phyloP scores from a whole-genome alignment of 768 basidiomycete genomes.

The Calocera cornea region DNA sequence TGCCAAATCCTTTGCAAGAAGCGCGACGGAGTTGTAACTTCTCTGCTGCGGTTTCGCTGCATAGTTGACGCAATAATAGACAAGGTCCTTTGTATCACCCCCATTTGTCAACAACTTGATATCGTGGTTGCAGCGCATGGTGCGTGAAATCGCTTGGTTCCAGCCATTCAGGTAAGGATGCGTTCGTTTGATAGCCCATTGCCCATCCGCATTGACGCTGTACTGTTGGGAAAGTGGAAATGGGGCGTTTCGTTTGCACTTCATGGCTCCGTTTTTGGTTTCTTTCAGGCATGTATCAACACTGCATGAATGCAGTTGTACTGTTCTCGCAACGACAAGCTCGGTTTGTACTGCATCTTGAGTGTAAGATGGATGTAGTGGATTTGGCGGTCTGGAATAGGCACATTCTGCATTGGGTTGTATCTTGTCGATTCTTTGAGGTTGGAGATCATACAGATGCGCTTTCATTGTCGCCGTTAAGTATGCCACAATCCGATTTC shows the following conservation, averaged over 20 bases:
- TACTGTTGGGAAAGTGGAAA: constrained; percentile 10
- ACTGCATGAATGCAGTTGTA: constrained; percentile 27
- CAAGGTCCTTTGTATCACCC: constrained; percentile 23
- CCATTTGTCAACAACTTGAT: constrained; percentile 30
- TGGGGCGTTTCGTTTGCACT: constrained; percentile 26
- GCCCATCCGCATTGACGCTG: constrained; percentile 13
- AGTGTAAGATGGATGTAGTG: constrained; percentile 17
- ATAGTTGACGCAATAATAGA: constrained; percentile 29
- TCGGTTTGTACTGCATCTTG: constrained; percentile 13
- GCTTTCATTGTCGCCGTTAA: neutral
- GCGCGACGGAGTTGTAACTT: constrained; percentile 26
- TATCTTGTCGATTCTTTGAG: neutral
- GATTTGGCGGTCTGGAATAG: constrained; percentile 28
- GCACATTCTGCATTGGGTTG: constrained; percentile 15
- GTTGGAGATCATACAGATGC: neutral
- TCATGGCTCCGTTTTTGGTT: constrained; percentile 10
- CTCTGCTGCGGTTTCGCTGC: constrained; percentile 27
- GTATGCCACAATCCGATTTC: neutral
- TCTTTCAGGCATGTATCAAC: constrained; percentile 16
- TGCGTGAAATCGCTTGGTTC: constrained; percentile 20
- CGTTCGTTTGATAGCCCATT: constrained; percentile 13
- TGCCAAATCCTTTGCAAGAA: constrained; percentile 23
- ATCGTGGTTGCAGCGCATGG: constrained; percentile 30
- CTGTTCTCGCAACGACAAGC: constrained; percentile 16
- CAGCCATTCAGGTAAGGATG: constrained; percentile 18